Evolutionary conservation across 805 yeast species (phyloP).

Genomic region (Lipomyces sp.): DNA sequence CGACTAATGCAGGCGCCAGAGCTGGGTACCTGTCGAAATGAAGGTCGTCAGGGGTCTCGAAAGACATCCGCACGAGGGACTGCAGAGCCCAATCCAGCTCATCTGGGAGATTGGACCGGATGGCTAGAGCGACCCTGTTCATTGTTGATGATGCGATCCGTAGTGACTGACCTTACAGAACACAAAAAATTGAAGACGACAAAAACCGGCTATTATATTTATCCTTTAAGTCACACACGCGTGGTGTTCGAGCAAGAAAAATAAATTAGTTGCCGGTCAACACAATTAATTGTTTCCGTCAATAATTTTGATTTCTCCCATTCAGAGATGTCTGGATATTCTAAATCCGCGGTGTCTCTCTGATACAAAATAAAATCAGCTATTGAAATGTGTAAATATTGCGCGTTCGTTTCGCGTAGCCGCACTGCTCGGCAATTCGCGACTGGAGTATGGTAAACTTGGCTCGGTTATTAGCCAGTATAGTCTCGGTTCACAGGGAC

Average conservation of each 20-base stretch:
- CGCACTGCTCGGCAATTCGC: constrained; percentile 1
- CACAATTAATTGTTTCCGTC: neutral
- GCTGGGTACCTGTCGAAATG: constrained; percentile 52
- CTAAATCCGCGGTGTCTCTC: neutral
- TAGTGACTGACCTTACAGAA: neutral
- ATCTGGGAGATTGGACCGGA: constrained; percentile 63
- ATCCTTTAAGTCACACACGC: neutral
- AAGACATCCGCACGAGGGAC: constrained; percentile 54
- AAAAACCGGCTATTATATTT: neutral
- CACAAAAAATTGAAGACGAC: neutral
- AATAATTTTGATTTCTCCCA: neutral
- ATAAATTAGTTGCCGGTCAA: neutral
- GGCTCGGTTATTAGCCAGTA: neutral
- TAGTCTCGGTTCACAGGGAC: no score
- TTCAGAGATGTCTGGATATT: neutral
- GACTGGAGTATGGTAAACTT: neutral
- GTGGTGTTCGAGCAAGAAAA: neutral
- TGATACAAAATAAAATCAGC: neutral
- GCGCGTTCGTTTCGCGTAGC: neutral
- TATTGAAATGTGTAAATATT: neutral
- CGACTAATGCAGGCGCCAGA: constrained; percentile 49
- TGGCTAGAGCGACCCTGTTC: constrained; percentile 66
- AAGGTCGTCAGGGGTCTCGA: constrained; percentile 56
- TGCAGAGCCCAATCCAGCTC: constrained; percentile 77
- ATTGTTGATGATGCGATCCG: constrained; percentile 14